A percentile compares a stretch with the other conserved stretches of the same genome.
Conservation (phyloP, 805 yeast species). For the Phaffomyces opuntiae region DNA sequence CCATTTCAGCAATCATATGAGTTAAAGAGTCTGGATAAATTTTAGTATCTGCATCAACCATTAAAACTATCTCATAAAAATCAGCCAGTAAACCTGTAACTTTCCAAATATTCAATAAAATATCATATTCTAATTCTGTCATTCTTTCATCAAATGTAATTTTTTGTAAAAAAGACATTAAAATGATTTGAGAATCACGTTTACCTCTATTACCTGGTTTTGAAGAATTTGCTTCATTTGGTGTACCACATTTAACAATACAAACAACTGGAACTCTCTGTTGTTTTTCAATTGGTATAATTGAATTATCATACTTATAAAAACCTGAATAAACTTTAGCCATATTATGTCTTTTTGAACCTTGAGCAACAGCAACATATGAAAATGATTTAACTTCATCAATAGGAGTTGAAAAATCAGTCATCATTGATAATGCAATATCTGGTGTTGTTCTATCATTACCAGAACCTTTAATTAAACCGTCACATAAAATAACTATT, state of each 20-base stretch:
- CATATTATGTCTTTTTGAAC: constrained; percentile 93
- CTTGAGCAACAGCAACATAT: constrained; percentile 93
- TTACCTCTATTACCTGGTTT: constrained; percentile 95
- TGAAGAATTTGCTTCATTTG: constrained; percentile 59
- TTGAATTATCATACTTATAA: constrained; percentile 72
- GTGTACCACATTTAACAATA: constrained; percentile 85
- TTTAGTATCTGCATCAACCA: constrained; percentile 94
- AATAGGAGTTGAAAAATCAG: constrained; percentile 59
- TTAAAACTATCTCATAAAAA: constrained; percentile 70
- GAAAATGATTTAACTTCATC: constrained; percentile 79
- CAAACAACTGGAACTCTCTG: constrained; percentile 75
- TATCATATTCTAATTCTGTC: constrained; percentile 82
- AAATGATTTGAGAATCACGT: constrained; percentile 86
- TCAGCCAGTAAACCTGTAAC: constrained; percentile 82
- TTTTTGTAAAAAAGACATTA: constrained; percentile 85
- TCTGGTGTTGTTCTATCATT: constrained; percentile 87
- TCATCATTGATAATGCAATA: constrained; percentile 80
- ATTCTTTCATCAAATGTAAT: constrained; percentile 89
- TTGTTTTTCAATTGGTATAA: constrained; percentile 75
- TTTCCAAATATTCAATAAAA: constrained; percentile 68
- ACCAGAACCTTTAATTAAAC: constrained; percentile 90
- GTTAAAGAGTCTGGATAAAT: constrained; percentile 82
- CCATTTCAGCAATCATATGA: constrained; percentile 88
- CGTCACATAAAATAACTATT: constrained; percentile 84
- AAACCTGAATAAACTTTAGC: constrained; percentile 95